Conservation (phyloP, 306 rosid genomes). For the Aeschynomene evenia region DNA sequence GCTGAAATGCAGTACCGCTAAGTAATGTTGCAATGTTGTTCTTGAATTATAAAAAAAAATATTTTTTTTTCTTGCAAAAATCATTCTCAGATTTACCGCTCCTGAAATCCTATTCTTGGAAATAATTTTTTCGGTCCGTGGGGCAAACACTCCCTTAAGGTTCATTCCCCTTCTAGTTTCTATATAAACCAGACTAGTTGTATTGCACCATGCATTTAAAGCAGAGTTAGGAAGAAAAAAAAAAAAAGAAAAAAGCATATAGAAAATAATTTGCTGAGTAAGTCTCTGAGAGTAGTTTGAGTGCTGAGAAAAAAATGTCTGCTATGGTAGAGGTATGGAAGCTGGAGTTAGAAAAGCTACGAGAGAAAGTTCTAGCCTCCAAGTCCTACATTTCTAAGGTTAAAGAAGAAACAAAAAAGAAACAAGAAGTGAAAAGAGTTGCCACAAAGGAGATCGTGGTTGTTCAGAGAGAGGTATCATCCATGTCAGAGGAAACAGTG, state of each 20-base stretch:
- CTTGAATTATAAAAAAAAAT: too few relatives aligned
- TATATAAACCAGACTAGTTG: constrained; percentile 27
- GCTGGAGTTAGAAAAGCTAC: constrained; percentile 56
- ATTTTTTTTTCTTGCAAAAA: too few relatives aligned
- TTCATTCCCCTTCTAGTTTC: neutral
- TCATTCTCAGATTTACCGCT: too few relatives aligned
- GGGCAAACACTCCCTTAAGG: too few relatives aligned
- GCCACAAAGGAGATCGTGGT: constrained; percentile 17
- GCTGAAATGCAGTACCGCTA: too few relatives aligned
- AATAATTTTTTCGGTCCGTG: too few relatives aligned
- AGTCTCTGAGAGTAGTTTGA: neutral
- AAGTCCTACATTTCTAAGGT: constrained; percentile 31
- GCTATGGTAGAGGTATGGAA: constrained; percentile 59
- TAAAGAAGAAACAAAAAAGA: constrained; percentile 31
- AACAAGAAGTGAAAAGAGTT: constrained; percentile 1
- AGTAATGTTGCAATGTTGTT: too few relatives aligned
- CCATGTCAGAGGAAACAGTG: constrained; percentile 61
- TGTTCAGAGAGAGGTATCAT: constrained; percentile 24
- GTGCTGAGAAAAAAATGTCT: constrained; percentile 42
- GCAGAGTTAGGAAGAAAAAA: neutral
- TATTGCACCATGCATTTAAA: neutral
- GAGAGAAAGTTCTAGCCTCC: constrained; percentile 43
- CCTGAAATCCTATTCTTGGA: too few relatives aligned
- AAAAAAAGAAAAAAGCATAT: neutral
- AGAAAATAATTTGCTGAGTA: neutral